Evolutionary conservation across 352 stramenopile species (phyloP).

Genomic region (Lagenidium giganteum): DNA sequence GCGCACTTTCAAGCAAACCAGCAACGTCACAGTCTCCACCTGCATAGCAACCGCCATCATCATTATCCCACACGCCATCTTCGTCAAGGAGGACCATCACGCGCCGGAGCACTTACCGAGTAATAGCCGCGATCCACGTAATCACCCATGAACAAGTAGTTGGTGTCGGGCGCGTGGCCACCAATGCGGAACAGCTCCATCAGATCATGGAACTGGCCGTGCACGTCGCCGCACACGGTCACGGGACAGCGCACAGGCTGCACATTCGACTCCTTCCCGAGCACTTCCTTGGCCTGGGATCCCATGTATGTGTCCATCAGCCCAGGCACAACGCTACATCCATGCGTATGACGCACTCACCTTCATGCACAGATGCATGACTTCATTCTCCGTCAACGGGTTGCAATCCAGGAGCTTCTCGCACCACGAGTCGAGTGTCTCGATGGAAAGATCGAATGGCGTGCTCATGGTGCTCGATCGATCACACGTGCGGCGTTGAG

Average conservation of each 20-base stretch:
- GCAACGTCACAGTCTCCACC: slow-evolving; percentile 88
- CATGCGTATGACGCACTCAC: slow-evolving; percentile 10
- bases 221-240: slow-evolving; percentile 89
- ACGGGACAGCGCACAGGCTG: slow-evolving; percentile 95
- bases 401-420: slow-evolving; percentile 92
- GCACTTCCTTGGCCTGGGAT: slow-evolving; percentile 90
- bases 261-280: slow-evolving; percentile 97
- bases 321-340: neutral
- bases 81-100: no score
- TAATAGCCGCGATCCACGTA: slow-evolving; percentile 99
- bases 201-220: slow-evolving; percentile 66
- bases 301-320: neutral
- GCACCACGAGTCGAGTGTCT: slow-evolving; percentile 93
- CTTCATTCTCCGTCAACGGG: slow-evolving; percentile 93
- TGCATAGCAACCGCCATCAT: slow-evolving; percentile 15
- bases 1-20: slow-evolving; percentile 93
- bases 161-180: slow-evolving; percentile 87
- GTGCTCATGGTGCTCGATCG: slow-evolving; percentile 43
- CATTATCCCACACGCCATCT: no score
- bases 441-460: slow-evolving; percentile 73
- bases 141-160: slow-evolving; percentile 99
- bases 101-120: slow-evolving; percentile 36
- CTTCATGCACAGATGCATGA: slow-evolving; percentile 93
- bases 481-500: no score
- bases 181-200: slow-evolving; percentile 79